Base-by-base conservation (phyloP, 1,284 basidiomycete genomes). In the Neonothopanus nambi region DNA sequence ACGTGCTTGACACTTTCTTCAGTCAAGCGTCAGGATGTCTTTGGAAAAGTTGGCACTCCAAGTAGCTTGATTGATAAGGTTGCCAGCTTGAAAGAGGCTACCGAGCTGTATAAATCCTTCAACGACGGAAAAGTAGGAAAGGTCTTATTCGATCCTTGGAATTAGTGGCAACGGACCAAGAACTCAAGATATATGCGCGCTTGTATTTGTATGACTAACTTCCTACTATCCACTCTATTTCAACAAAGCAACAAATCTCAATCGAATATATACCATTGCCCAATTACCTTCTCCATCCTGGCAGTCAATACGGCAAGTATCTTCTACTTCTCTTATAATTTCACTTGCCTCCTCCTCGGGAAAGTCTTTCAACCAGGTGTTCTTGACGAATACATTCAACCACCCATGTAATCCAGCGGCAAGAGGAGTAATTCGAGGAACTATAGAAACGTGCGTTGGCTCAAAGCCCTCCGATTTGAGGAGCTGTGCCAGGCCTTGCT, bases 111-210 rank as follows among this genome's bases (percentile, higher is more conserved):
- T 65, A 72, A 75, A 33, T 72, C 78, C 37, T 91, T 90, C 58
- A 84, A 91, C 57, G 82, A 84, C 65, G 84, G 84, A 15, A 71
- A 78, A 62, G 79, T 84, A 38, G 89, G 89, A 0, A 90, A 91
- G 67, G 78, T 87, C 7, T 70, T 90, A 24, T 89, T 91, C 62
- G 80, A 87, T 67, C 85, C 85, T 17, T 88, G 84, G 85, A 68
- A 67, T 55, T 74, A 62, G 20, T 13, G 30, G 13, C 5, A 5
- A 28, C 26, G 26, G n/a, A 9, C 5, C 11, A 23, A 20, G n/a
- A n/a, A n/a, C n/a, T n/a, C n/a, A n/a, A n/a, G n/a, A n/a, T n/a
- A n/a, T n/a, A n/a, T n/a, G n/a, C n/a, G n/a, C n/a, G n/a, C n/a
- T n/a, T n/a, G n/a, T n/a, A n/a, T n/a, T n/a, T n/a, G n/a, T n/a